Base-by-base conservation (phyloP, 495 filamentous ascomycete species). In the Talaromyces trachyspermus region DNA sequence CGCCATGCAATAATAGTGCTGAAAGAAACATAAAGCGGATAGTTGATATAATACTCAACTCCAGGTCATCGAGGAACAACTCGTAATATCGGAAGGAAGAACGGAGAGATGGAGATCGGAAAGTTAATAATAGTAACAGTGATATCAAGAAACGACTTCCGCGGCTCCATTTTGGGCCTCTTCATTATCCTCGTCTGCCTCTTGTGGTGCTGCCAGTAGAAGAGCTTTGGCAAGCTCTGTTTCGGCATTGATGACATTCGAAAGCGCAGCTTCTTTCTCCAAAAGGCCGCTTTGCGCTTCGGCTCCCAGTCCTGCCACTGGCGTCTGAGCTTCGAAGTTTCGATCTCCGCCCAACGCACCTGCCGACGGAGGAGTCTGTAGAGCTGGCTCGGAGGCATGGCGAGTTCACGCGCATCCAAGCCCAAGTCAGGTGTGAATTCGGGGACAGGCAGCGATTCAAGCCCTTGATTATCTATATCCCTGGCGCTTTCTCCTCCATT, bases 331-430 rank as follows among this genome's bases (percentile, higher is more conserved):
- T 74, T 64, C 19, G 78, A 73, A 11, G 70, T 64, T 40, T 92
- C 90, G 46, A 83, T 74, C 60, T 86, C 78, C 1, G 84, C 83
- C 89, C 90, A 95, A 47, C 79, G 76, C 12, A 94, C 69, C 58
- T 95, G 86, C 36, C 85, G 75, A 20, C 85, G 81, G 23, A 94
- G 77, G 2, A 95, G 64, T 38, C 77, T 75, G 56, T 80, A 82
- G 5, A 97, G 76, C 49, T 88, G 75, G 39, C 78, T 72, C 3
- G 86, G 78, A 5, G 76, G 75, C 54, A 91, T 75, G 17, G 64
- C 60, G 22, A 87, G 74, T 64, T 98, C 94, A 25, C 83, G 76
- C 10, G 67, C 64, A 11, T 83, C 83, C 62, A 95, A 95, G 10
- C 61, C 63, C 5, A 61, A 51, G 24, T 71, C 66, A 2, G 62